These are phyloP conservation scores for Podospora bellae-mahoneyi DNA, from an alignment of 495 filamentous ascomycete genomes.

Conservation along the genomic window DNA sequence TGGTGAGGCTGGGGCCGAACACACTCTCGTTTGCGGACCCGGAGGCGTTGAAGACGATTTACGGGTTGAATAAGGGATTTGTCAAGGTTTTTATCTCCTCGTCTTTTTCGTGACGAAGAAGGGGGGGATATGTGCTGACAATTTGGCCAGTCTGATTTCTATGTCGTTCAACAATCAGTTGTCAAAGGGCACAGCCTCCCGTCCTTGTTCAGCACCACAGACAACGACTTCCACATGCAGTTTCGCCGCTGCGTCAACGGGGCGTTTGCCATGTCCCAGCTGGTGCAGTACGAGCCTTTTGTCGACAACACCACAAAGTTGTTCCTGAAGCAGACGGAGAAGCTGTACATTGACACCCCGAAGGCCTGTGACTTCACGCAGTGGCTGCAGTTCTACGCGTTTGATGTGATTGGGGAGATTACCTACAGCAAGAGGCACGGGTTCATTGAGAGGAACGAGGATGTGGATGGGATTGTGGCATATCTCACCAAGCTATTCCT, in stretches of 20 bases:
- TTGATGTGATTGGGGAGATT: constrained; percentile 71
- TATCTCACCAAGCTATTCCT: constrained; percentile 53
- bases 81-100: constrained; percentile 53
- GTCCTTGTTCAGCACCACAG: constrained; percentile 74
- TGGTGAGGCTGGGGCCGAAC: constrained; percentile 69
- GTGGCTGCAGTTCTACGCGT: constrained; percentile 79
- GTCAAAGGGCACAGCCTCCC: constrained; percentile 61
- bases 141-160: constrained; percentile 61
- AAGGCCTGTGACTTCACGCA: constrained; percentile 59
- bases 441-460: constrained; percentile 59
- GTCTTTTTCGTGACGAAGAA: background rate
- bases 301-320: constrained; percentile 62
- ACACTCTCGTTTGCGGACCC: constrained; percentile 65
- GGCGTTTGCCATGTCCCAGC: constrained; percentile 69
- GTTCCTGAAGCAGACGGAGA: constrained; percentile 61
- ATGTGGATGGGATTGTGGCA: constrained; percentile 59
- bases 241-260: constrained; percentile 66
- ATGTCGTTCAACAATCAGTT: constrained; percentile 63
- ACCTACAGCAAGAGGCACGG: constrained; percentile 63
- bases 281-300: constrained; percentile 71
- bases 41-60: constrained; percentile 66
- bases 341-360: constrained; percentile 52
- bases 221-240: constrained; percentile 69
- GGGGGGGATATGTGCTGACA: constrained; percentile 21
- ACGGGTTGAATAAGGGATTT: constrained; percentile 80